Conservation (phyloP, 1,139 yeast genomes). For the Kodamaea ohmeri region DNA sequence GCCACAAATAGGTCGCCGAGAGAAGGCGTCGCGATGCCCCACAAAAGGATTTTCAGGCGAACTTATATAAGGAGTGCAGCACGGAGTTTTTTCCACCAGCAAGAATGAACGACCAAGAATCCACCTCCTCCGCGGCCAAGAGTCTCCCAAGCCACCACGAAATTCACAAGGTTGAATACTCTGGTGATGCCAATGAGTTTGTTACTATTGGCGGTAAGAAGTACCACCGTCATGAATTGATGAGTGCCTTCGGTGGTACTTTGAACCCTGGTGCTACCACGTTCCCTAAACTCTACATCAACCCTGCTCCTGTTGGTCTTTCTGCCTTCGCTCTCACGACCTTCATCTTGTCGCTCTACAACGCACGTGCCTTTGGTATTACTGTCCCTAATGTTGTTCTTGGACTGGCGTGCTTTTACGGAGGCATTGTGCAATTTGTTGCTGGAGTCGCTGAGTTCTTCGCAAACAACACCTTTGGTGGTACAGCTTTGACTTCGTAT, state of each 20-base stretch:
- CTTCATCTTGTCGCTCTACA: constrained; percentile 66
- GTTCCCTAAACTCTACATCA: constrained; percentile 68
- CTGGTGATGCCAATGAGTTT: constrained; percentile 11
- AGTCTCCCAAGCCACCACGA: constrained; percentile 6
- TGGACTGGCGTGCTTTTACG: constrained; percentile 81
- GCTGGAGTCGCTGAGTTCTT: constrained; percentile 81
- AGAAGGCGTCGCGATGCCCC: constrained; percentile 2
- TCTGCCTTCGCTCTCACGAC: constrained; percentile 84
- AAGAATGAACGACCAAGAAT: constrained; percentile 10
- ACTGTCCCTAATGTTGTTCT: constrained; percentile 51
- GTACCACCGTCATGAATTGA: constrained; percentile 51
- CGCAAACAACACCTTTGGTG: constrained; percentile 86
- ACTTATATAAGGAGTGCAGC: background rate
- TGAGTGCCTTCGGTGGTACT: constrained; percentile 73
- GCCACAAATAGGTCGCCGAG: constrained; percentile 2
- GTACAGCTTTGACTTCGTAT: constrained; percentile 73
- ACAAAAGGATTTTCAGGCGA: background rate
- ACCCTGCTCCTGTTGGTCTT: constrained; percentile 87
- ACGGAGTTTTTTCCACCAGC: background rate
- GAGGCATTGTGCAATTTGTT: constrained; percentile 71
- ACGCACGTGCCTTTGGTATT: constrained; percentile 56
- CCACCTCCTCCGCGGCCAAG: constrained; percentile 9
- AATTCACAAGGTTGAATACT: constrained; percentile 6
- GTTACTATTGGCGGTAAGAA: constrained; percentile 31
- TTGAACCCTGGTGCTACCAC: constrained; percentile 63